A percentile compares a stretch with the other conserved stretches of the same genome.
Conservation (phyloP, 768 basidiomycete genomes). For the Lentinula lateritia region DNA sequence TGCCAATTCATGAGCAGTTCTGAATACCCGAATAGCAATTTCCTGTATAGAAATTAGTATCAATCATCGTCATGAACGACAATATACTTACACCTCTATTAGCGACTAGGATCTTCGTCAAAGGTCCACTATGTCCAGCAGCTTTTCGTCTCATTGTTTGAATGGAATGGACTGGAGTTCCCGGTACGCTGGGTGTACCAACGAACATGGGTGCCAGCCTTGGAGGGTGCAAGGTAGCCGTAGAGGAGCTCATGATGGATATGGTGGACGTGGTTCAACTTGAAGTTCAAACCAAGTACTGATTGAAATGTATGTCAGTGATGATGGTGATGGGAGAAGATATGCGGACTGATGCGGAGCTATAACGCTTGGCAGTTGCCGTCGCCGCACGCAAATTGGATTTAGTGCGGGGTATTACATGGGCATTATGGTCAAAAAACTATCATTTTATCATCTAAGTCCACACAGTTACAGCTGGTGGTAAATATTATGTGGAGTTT, state of each 20-base stretch:
- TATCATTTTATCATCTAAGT: background rate
- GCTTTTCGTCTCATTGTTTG: slow-evolving; percentile 88
- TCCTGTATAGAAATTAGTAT: slow-evolving; percentile 49
- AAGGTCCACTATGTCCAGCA: slow-evolving; percentile 83
- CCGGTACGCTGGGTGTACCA: slow-evolving; percentile 68
- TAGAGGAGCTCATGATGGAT: slow-evolving; percentile 38
- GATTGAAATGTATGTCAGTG: background rate
- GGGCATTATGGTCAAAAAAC: background rate
- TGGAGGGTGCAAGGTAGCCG: slow-evolving; percentile 58
- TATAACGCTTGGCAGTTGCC: background rate
- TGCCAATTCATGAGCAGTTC: slow-evolving; percentile 96
- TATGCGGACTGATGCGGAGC: background rate
- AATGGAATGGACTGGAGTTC: slow-evolving; percentile 86
- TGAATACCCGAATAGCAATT: slow-evolving; percentile 98
- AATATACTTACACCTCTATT: slow-evolving; percentile 73
- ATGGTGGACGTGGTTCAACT: slow-evolving; percentile 25
- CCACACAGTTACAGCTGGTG: background rate
- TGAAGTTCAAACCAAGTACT: background rate
- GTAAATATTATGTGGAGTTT: background rate
- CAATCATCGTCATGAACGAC: background rate
- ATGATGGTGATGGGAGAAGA: background rate
- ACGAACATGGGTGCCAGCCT: slow-evolving; percentile 70
- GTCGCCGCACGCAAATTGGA: background rate
- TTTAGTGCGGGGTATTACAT: background rate
- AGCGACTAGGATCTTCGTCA: slow-evolving; percentile 89